Evolutionary conservation across 306 rosid species (phyloP).

Genomic region (Medicago ruthenica): DNA sequence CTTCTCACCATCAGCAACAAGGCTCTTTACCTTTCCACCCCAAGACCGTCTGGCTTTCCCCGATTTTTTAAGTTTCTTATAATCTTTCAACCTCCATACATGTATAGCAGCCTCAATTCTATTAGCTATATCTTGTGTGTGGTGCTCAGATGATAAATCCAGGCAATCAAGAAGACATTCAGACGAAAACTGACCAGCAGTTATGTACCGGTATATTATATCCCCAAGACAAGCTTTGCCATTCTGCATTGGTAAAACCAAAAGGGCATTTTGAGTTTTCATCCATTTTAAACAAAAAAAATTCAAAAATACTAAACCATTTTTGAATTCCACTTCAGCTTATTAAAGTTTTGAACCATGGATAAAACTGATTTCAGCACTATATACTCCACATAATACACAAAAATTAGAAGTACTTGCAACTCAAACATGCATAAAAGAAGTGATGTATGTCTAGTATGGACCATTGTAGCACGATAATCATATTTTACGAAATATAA

Average conservation of each 20-base stretch:
- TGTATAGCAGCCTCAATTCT: constrained; percentile 88
- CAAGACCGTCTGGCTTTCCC: constrained; percentile 72
- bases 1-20: constrained; percentile 68
- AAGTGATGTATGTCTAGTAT: neutral
- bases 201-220: constrained; percentile 78
- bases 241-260: constrained; percentile 54
- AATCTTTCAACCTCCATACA: constrained; percentile 82
- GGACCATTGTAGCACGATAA: neutral
- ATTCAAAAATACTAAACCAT: neutral
- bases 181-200: constrained; percentile 71
- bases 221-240: constrained; percentile 93
- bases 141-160: constrained; percentile 94
- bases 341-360: neutral
- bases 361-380: constrained; percentile 14
- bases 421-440: constrained; percentile 12
- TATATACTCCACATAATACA: neutral
- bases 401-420: constrained; percentile 1
- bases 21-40: constrained; percentile 95
- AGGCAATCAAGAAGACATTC: constrained; percentile 81
- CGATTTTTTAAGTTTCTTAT: constrained; percentile 55
- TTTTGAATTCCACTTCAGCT: constrained; percentile 3
- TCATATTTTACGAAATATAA: constrained; percentile 1
- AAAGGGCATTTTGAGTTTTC: constrained; percentile 13
- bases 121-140: constrained; percentile 77
- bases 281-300: neutral